Evolutionary conservation across 441 rosid species (phyloP), one percentile per base, ranked within the genome.

Genomic region (Mallotus repandus): DNA sequence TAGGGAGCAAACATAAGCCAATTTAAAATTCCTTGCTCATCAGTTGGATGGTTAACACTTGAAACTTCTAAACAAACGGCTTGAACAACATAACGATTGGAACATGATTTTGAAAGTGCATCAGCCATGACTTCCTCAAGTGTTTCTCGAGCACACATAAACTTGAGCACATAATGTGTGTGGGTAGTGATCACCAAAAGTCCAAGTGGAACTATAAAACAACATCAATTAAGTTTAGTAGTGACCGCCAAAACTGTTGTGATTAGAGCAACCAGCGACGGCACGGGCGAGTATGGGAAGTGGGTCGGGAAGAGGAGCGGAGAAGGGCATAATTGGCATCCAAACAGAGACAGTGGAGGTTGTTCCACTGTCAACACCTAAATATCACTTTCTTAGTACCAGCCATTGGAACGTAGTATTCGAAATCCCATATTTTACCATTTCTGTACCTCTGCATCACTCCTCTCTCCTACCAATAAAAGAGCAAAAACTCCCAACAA

Each of bases 1-100:
- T 54, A 72, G 78, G 69, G 70, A 45, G 57, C 81, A 72, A 72
- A 91, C 99, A 98, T 93, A 72, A 96, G 95, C 99, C 97, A 96
- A 69, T 75, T 79, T 73, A 88, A 76, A 64, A 93, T 80, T 78
- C 91, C 83, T 76, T 85, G 85, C 85, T 92, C 90, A 80, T 96
- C 99, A 0, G 92, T 86, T 63, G 96, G 91, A 81, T 91, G 97
- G 70, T 96, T 92, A 56, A 96, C 98, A 74, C 98, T 98, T 66
- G 99, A 91, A 73, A 96, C 93, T 4, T 94, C 97, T 79, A 96
- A 87, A 78, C 97, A 96, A 68, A 96, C 97, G 82, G 93, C 95
- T 5, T 86, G 84, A 74, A 96, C 98, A 5, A 89, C 88, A 74
- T 92, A 88, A 48, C 93, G 84, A 76, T 78, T 84, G 52, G 84